phyloP scores from a whole-genome alignment of 2,329 filamentous ascomycete species.

The Trichoderma endophyticum region DNA sequence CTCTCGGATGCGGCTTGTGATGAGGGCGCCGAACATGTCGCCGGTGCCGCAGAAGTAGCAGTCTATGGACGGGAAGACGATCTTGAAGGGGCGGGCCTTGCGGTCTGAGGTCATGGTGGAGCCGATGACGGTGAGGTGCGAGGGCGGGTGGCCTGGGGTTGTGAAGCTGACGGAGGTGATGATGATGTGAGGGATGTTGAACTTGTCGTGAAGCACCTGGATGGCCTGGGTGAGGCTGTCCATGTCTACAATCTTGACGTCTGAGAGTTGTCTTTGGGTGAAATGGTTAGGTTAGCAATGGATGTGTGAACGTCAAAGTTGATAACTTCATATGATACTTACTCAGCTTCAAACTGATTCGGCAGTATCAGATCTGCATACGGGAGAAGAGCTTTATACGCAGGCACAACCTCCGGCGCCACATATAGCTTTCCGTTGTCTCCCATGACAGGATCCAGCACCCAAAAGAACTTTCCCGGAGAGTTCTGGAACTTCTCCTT shows the following conservation, averaged over 20 bases:
- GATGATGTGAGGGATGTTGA: conserved; percentile 80
- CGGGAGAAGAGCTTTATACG: conserved; percentile 75
- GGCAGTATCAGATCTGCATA: conserved; percentile 90
- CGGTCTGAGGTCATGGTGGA: conserved; percentile 65
- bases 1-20: conserved; percentile 82
- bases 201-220: conserved; percentile 69
- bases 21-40: conserved; percentile 96
- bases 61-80: conserved; percentile 82
- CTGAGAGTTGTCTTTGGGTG: conserved; percentile 69
- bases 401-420: conserved; percentile 83
- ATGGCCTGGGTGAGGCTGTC: conserved; percentile 70
- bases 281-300: background rate
- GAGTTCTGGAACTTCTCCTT: conserved; percentile 59
- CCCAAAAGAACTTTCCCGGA: conserved; percentile 89
- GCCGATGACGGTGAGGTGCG: conserved; percentile 69
- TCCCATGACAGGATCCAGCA: conserved; percentile 97
- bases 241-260: conserved; percentile 77
- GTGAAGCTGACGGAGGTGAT: conserved; percentile 83
- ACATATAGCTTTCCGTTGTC: conserved; percentile 93
- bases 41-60: conserved; percentile 96
- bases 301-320: background rate
- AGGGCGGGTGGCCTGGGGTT: conserved; percentile 46
- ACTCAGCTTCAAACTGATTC: conserved; percentile 98
- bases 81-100: conserved; percentile 77
- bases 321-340: conserved; percentile 32